Evolutionary conservation across 192 early-diverging fungal genomes (phyloP).

Genomic region (Gorgonomyces haynaldii): DNA sequence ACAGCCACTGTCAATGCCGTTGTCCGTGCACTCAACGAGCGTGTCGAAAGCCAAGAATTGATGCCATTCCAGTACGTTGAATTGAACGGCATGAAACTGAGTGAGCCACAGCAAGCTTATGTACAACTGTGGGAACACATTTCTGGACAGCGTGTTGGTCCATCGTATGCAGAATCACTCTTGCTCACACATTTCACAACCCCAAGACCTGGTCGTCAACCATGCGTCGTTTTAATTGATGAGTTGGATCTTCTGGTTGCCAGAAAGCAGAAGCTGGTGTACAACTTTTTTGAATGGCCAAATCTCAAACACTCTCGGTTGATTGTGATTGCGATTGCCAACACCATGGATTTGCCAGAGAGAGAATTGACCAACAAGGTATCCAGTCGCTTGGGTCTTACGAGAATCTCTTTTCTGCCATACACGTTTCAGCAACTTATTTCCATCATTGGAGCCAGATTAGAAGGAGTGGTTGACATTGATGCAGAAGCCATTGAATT

Average conservation of each 20-base stretch:
- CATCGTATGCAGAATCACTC: constrained; percentile 66
- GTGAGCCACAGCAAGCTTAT: constrained; percentile 83
- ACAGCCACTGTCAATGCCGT: constrained; percentile 87
- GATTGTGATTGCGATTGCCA: constrained; percentile 91
- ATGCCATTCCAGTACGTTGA: constrained; percentile 76
- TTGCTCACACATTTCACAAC: constrained; percentile 62
- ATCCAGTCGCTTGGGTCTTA: constrained; percentile 78
- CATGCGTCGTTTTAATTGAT: constrained; percentile 85
- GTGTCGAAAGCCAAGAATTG: constrained; percentile 39
- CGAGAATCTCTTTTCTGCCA: constrained; percentile 84
- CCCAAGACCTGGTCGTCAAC: constrained; percentile 26
- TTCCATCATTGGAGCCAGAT: constrained; percentile 71
- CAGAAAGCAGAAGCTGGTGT: constrained; percentile 84
- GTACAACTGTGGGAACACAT: constrained; percentile 68
- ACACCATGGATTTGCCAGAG: constrained; percentile 97
- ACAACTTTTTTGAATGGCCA: constrained; percentile 99
- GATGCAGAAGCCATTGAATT: constrained; percentile 79
- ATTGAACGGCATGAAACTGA: constrained; percentile 96
- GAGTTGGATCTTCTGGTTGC: constrained; percentile 92
- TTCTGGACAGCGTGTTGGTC: constrained; percentile 44
- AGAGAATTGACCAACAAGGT: constrained; percentile 80
- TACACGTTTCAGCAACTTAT: constrained; percentile 80
- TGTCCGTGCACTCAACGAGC: constrained; percentile 55
- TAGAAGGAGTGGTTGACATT: constrained; percentile 60
- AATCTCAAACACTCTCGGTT: constrained; percentile 67